Percentiles rank a stretch among this genome's conserved stretches.
phyloP scores from a whole-genome alignment of 176 grass and related monocot species.

The Cocos nucifera region DNA sequence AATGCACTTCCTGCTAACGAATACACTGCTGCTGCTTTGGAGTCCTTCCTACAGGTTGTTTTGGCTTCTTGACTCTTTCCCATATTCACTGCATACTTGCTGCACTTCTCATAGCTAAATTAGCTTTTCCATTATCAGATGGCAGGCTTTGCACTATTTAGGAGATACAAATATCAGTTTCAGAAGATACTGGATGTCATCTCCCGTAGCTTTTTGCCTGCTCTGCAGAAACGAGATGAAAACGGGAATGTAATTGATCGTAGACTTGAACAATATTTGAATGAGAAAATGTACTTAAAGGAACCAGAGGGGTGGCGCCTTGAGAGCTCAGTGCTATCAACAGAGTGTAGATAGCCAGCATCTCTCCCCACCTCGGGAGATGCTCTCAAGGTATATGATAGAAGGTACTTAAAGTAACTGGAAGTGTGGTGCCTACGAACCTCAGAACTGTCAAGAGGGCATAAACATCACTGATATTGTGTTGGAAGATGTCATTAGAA shows the following conservation, averaged over 20 bases:
- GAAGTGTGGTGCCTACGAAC: too few species aligned
- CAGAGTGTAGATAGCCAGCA: neutral
- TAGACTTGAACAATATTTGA: conserved; percentile 62
- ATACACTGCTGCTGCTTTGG: conserved; percentile 62
- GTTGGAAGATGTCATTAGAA: too few species aligned
- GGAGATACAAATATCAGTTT: conserved; percentile 66
- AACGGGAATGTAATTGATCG: conserved; percentile 31
- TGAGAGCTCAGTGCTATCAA: conserved; percentile 35
- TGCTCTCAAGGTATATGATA: too few species aligned
- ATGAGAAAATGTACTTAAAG: conserved; percentile 42
- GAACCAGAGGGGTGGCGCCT: conserved; percentile 75
- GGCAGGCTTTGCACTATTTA: conserved; percentile 65
- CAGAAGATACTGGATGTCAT: conserved; percentile 59
- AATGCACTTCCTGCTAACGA: conserved; percentile 65
- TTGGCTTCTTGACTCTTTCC: neutral
- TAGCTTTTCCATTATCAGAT: conserved; percentile 29
- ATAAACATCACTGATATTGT: too few species aligned
- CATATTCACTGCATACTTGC: neutral
- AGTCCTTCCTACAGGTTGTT: conserved; percentile 71
- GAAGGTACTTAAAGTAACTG: too few species aligned
- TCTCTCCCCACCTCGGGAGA: too few species aligned
- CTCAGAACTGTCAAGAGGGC: too few species aligned
- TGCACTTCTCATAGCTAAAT: neutral
- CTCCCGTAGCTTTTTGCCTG: conserved; percentile 46
- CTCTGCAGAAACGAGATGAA: conserved; percentile 48